Evolutionary conservation across 805 yeast genomes (phyloP).

Genomic region (Cyberlindnera amylophila): DNA sequence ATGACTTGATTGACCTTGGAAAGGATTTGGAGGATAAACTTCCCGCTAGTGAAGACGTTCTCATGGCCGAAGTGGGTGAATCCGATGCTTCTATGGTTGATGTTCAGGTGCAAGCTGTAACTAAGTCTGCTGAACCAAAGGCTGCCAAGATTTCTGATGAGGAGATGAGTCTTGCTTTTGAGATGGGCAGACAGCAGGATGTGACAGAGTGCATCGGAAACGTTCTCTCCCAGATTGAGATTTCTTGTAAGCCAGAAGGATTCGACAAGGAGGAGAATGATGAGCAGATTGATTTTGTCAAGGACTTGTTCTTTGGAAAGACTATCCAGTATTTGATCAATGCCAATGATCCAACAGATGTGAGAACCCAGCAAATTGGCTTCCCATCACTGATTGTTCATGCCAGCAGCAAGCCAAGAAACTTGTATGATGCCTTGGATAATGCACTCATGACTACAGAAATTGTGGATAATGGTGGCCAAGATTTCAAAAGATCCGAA

Average conservation of each 20-base stretch:
- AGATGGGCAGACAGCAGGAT: conserved; percentile 91
- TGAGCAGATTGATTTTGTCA: conserved; percentile 81
- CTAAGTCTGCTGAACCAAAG: conserved; percentile 4
- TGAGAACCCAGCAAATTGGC: conserved; percentile 56
- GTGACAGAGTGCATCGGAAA: conserved; percentile 97
- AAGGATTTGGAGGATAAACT: too few relatives aligned
- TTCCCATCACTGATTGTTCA: conserved; percentile 81
- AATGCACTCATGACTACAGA: conserved; percentile 74
- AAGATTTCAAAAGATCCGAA: conserved; percentile 46
- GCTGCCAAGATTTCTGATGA: conserved; percentile 42
- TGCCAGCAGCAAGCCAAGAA: conserved; percentile 83
- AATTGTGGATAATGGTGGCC: conserved; percentile 57
- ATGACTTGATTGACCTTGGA: too few relatives aligned
- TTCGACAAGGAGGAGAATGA: conserved; percentile 56
- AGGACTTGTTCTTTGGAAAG: conserved; percentile 78
- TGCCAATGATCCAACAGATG: conserved; percentile 18
- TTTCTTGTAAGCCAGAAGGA: conserved; percentile 67
- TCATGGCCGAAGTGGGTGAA: not conserved
- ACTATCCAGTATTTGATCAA: conserved; percentile 75
- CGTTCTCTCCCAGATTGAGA: conserved; percentile 85
- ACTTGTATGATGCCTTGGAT: conserved; percentile 88
- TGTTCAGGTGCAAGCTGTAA: not conserved
- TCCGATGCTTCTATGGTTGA: not conserved
- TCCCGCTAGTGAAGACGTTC: too few relatives aligned
- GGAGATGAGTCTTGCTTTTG: conserved; percentile 70